Base-by-base conservation (phyloP, 2,329 filamentous ascomycete genomes). In the Aspergillus glaucus region DNA sequence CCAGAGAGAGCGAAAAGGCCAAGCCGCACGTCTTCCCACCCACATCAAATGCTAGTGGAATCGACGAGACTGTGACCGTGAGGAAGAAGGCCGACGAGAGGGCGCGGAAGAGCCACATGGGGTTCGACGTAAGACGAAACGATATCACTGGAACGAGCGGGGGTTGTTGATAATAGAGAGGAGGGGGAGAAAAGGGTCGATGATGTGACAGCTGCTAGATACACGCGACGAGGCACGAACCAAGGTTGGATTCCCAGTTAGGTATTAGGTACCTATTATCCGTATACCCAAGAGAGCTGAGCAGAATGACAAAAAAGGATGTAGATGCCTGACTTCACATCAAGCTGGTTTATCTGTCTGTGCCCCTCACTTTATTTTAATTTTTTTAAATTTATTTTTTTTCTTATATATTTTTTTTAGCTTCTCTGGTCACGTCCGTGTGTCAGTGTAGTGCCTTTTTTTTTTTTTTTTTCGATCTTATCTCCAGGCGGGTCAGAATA, bases 41-140 rank as follows among this genome's bases (percentile, higher is more conserved):
- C 63, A 97, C 92, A 81, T 98, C 93, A 75, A 97, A 97, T 63
- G 92, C 88, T 66, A 98, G 85, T 53, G 93, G 93, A 67, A 98
- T 93, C 54, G 90, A 95, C 66, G 97, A 87, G 65, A 97, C 84
- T 69, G 96, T 90, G 73, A 87, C 87, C 72, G 91, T 80, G 62
- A 97, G 84, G 74, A 96, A 97, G 72, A 88, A 73, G 66, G 85
- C 78, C 73, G 88, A 88, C 65, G 88, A 88, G 60, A 91, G 67
- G 68, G 86, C 79, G 67, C 86, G 85, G 71, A 91, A 82, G 71
- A 92, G 78, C 86, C 86, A 90, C 88, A 95, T 95, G 72, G 75
- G 59, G 37, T 12, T 12, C 17, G 15, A 17, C 37, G 37, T 40
- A 21, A 19, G 17, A 17, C 3, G 51, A 50, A 46, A 40, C 42